Percentiles rank a stretch among this genome's conserved stretches.
phyloP scores from a whole-genome alignment of 192 early-diverging fungal genomes.

The Geosiphon pyriformis region DNA sequence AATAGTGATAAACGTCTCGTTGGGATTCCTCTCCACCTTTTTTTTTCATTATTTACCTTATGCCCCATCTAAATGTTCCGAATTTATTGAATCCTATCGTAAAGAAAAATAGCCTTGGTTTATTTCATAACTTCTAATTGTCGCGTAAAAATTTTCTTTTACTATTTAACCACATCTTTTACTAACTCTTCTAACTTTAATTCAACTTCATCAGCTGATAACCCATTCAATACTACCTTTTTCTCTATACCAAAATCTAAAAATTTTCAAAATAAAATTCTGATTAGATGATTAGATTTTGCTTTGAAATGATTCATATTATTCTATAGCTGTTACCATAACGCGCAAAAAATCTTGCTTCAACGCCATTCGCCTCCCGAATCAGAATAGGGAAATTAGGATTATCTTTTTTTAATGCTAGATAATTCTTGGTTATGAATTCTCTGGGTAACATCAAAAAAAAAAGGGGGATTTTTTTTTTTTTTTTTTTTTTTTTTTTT shows the following conservation, averaged over 20 bases:
- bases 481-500: constrained; percentile 7
- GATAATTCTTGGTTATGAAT: constrained; percentile 79
- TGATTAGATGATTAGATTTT: neutral
- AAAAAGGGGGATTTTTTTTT: neutral
- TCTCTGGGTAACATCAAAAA: constrained; percentile 50
- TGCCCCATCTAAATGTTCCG: too few species aligned
- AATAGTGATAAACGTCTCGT: too few species aligned
- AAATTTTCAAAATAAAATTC: constrained; percentile 6
- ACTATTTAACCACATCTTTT: constrained; percentile 24
- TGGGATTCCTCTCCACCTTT: too few species aligned
- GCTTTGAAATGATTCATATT: neutral
- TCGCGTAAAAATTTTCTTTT: too few species aligned
- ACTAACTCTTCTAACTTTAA: constrained; percentile 64
- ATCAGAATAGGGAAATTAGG: constrained; percentile 86
- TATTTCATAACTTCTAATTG: too few species aligned
- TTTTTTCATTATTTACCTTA: too few species aligned
- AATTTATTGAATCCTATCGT: too few species aligned
- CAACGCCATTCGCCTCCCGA: constrained; percentile 77
- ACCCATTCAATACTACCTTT: constrained; percentile 69
- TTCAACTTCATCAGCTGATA: constrained; percentile 67
- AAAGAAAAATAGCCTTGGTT: too few species aligned
- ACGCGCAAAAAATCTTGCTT: constrained; percentile 85
- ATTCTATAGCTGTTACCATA: constrained; percentile 59
- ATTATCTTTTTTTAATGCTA: constrained; percentile 76
- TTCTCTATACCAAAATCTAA: constrained; percentile 78